Evolutionary conservation across 495 filamentous ascomycete species (phyloP).

Genomic region (Penicillium crystallinum): DNA sequence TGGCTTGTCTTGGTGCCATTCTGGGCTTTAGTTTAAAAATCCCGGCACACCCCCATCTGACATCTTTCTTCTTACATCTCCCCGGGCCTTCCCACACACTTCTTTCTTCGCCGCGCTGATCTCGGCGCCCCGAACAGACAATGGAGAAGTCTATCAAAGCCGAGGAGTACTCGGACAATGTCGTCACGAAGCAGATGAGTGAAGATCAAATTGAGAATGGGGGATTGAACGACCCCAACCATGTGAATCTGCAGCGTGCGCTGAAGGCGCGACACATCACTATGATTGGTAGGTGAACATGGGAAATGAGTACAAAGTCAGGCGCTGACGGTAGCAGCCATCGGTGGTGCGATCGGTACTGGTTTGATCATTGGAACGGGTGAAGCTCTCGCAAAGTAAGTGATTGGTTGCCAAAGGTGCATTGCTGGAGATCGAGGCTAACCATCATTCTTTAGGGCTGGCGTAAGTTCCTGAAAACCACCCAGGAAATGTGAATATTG

Average conservation of each 20-base stretch:
- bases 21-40: neutral
- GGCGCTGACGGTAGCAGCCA: constrained; percentile 44
- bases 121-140: neutral
- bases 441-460: constrained; percentile 21
- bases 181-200: constrained; percentile 7
- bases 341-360: constrained; percentile 83
- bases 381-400: constrained; percentile 54
- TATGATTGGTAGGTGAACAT: constrained; percentile 74
- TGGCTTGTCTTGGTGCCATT: neutral
- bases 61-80: neutral
- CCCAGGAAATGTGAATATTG: neutral
- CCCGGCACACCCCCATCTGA: neutral
- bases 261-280: constrained; percentile 73
- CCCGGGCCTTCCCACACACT: neutral
- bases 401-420: neutral
- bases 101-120: neutral
- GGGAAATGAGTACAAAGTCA: neutral
- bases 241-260: constrained; percentile 56
- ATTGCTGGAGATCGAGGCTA: neutral
- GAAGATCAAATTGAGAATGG: constrained; percentile 20
- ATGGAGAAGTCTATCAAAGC: constrained; percentile 9
- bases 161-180: constrained; percentile 9
- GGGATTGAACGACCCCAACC: constrained; percentile 18
- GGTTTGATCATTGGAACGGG: constrained; percentile 65
- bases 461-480: constrained; percentile 26